Percentiles rank a stretch among this genome's conserved stretches.
Conservation (phyloP, 2,329 filamentous ascomycete genomes). For the Neonectria faginata region DNA sequence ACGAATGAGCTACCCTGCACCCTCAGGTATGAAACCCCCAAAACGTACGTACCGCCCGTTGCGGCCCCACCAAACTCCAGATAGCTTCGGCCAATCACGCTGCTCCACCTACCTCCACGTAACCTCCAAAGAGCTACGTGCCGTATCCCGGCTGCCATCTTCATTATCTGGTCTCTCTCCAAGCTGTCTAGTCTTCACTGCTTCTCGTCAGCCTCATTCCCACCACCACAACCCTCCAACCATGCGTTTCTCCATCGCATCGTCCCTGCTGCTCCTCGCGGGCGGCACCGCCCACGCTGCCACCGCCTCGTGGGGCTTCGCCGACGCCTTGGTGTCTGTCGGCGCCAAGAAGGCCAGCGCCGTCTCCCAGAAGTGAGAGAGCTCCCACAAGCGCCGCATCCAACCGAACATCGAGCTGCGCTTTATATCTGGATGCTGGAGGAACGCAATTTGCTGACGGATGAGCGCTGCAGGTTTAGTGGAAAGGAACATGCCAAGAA, state of each 20-base stretch:
- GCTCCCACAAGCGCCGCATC: slow-evolving; percentile 41
- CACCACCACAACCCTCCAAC: slow-evolving; percentile 38
- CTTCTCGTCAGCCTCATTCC: slow-evolving; percentile 40
- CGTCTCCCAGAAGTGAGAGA: slow-evolving; percentile 74
- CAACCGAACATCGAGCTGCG: not conserved
- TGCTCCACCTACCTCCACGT: slow-evolving; percentile 46
- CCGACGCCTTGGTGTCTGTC: slow-evolving; percentile 77
- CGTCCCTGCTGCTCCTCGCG: slow-evolving; percentile 60
- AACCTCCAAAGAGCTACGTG: slow-evolving; percentile 37
- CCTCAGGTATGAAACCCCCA: not conserved
- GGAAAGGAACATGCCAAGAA: slow-evolving; percentile 70
- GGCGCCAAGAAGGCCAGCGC: slow-evolving; percentile 72
- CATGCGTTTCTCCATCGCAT: slow-evolving; percentile 55
- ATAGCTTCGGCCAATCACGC: slow-evolving; percentile 44
- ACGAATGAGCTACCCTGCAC: slow-evolving; percentile 17
- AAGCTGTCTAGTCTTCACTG: slow-evolving; percentile 52
- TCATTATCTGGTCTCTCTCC: slow-evolving; percentile 38
- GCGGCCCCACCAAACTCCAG: slow-evolving; percentile 23
- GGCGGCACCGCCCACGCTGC: slow-evolving; percentile 64
- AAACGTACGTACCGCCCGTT: slow-evolving; percentile 13
- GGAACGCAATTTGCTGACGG: slow-evolving; percentile 39
- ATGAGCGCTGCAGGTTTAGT: slow-evolving; percentile 63
- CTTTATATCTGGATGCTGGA: not conserved
- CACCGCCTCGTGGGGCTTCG: slow-evolving; percentile 76
- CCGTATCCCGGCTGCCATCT: slow-evolving; percentile 12